phyloP scores from a whole-genome alignment of 1,284 basidiomycete species.

The Marasmius sp. region DNA sequence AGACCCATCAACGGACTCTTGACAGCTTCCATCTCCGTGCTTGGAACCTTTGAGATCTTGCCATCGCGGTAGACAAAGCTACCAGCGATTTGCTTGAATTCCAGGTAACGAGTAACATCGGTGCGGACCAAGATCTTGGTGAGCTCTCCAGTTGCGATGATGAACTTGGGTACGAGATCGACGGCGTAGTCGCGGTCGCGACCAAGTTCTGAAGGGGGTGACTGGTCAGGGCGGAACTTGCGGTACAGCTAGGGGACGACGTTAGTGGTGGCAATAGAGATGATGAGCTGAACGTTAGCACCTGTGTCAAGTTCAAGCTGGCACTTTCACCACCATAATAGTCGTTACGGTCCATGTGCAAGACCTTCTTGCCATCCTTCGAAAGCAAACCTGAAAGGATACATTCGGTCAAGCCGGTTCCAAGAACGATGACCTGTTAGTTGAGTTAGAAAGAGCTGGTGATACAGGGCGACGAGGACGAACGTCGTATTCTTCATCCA shows the following conservation, averaged over 20 bases:
- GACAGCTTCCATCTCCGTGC: conserved; percentile 97
- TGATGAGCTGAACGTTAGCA: conserved; percentile 26
- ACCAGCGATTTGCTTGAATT: conserved; percentile 99
- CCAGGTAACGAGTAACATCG: conserved; percentile 97
- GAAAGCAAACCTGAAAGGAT: conserved; percentile 96
- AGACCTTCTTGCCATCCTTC: conserved; percentile 99
- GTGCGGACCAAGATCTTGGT: conserved; percentile 99
- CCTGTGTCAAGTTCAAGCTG: conserved; percentile 96
- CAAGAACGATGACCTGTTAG: conserved; percentile 85
- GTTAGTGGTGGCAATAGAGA: conserved; percentile 19
- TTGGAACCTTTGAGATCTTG: conserved; percentile 96
- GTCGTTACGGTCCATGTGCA: conserved; percentile 99
- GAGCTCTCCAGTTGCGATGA: conserved; percentile 97
- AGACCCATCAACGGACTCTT: conserved; percentile 95
- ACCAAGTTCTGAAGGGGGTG: conserved; percentile 77
- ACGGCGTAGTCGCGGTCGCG: conserved; percentile 95
- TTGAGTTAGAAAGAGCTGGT: conserved; percentile 12
- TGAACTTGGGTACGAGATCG: conserved; percentile 95
- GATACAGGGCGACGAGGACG: conserved; percentile 13
- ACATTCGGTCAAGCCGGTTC: conserved; percentile 97
- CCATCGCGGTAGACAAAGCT: conserved; percentile 98
- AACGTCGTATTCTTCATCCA: conserved; percentile 93
- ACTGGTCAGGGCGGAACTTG: conserved; percentile 84
- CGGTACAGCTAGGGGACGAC: conserved; percentile 77
- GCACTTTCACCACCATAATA: conserved; percentile 99